Conservation (phyloP, 176 grass and related monocot genomes). For the Bonia amplexicaulis region DNA sequence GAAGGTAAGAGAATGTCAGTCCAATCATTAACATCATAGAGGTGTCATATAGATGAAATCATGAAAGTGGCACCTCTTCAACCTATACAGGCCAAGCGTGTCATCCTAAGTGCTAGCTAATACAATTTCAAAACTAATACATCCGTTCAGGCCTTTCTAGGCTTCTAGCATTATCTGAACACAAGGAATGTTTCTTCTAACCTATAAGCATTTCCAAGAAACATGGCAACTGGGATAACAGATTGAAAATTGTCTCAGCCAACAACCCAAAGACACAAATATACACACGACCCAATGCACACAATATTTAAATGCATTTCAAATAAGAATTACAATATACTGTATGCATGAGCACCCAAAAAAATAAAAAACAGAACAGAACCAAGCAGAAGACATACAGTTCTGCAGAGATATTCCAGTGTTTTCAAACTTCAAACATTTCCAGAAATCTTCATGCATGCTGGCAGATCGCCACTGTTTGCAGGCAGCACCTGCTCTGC, state of each 20-base stretch:
- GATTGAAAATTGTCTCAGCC: not conserved
- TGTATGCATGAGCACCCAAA: not conserved
- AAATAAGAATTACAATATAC: conserved; percentile 3
- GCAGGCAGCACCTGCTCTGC: conserved; percentile 74
- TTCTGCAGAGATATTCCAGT: conserved; percentile 69
- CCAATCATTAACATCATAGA: not conserved
- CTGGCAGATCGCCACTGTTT: conserved; percentile 81
- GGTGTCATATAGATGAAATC: not conserved
- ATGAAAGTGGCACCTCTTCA: not conserved
- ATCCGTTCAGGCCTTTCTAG: not conserved
- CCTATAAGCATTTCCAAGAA: not conserved
- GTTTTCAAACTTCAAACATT: conserved; percentile 75
- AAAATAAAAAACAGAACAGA: not conserved
- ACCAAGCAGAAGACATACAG: conserved; percentile 56
- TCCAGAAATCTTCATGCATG: conserved; percentile 86
- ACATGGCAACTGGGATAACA: not conserved
- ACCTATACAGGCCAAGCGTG: not conserved
- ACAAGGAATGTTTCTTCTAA: not conserved
- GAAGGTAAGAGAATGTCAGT: not conserved
- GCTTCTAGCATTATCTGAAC: not conserved
- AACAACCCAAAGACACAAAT: not conserved
- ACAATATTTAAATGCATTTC: not conserved
- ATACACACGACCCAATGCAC: not conserved
- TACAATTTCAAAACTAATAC: not conserved
- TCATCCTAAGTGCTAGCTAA: not conserved